phyloP scores from a whole-genome alignment of 2,329 filamentous ascomycete genomes.

The Fusarium zealandicum region DNA sequence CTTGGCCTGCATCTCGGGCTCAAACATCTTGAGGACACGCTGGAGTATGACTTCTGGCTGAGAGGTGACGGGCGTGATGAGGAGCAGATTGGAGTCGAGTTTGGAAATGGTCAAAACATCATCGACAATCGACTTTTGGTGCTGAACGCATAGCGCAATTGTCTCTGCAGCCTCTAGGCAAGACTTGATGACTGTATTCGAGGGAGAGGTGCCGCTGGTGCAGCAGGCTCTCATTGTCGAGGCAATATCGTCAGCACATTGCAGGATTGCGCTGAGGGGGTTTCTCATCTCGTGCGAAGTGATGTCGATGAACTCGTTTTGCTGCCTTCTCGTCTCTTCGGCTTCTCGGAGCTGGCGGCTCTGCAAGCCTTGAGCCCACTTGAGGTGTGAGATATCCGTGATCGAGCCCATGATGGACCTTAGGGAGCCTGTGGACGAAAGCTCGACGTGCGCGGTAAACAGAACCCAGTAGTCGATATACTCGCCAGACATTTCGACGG shows the following conservation, averaged over 20 bases:
- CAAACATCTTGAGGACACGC: conserved; percentile 75
- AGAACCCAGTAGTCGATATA: conserved; percentile 55
- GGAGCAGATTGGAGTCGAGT: conserved; percentile 74
- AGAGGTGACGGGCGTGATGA: conserved; percentile 72
- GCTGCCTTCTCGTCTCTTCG: conserved; percentile 53
- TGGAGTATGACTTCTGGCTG: conserved; percentile 70
- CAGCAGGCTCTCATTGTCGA: conserved; percentile 46
- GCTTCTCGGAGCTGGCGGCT: conserved; percentile 47
- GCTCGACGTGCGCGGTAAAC: conserved; percentile 47
- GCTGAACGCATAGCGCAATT: conserved; percentile 76
- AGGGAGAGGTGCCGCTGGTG: background rate
- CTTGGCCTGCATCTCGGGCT: conserved; percentile 72
- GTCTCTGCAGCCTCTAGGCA: conserved; percentile 76
- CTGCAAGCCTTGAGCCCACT: conserved; percentile 52
- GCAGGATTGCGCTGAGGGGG: conserved; percentile 72
- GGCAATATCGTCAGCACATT: conserved; percentile 73
- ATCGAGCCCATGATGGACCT: conserved; percentile 51
- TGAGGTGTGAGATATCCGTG: conserved; percentile 54
- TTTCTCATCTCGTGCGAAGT: conserved; percentile 75
- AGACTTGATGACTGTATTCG: conserved; percentile 56
- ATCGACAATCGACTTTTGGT: conserved; percentile 78
- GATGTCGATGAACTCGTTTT: conserved; percentile 76
- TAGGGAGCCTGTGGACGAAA: conserved; percentile 45
- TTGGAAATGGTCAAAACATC: conserved; percentile 76
- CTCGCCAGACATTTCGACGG: conserved; percentile 39